Evolutionary conservation across 768 basidiomycete genomes (phyloP).

Genomic region (Galerina marginata): DNA sequence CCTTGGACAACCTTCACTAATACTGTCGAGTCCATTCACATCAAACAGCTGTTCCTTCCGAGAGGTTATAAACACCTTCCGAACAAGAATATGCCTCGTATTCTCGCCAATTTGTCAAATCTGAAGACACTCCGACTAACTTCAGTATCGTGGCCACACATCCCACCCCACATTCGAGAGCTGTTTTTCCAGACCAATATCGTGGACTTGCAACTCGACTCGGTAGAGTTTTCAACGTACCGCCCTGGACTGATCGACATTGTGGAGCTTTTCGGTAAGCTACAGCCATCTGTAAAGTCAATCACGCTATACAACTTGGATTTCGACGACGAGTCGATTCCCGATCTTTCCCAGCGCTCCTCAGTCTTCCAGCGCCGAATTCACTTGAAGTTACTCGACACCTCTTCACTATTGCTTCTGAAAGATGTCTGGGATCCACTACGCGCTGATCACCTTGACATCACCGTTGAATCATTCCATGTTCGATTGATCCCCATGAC

Average conservation of each 20-base stretch:
- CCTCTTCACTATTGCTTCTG: not conserved
- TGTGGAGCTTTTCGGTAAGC: conserved; percentile 4
- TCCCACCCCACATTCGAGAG: conserved; percentile 7
- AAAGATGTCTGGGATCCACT: no score
- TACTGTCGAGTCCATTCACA: not conserved
- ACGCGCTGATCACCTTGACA: no score
- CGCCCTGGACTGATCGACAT: not conserved
- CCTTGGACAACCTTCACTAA: conserved; percentile 7
- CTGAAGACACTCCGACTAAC: conserved; percentile 3
- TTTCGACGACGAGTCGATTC: not conserved
- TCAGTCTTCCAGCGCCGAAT: not conserved
- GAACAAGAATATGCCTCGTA: not conserved
- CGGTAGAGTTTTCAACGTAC: no score
- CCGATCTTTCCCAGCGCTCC: not conserved
- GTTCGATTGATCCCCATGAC: not conserved
- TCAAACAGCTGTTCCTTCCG: not conserved
- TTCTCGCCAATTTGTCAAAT: conserved; percentile 4
- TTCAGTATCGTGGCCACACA: not conserved
- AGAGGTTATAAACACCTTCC: not conserved
- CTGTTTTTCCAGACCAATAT: not conserved
- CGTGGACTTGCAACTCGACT: not conserved
- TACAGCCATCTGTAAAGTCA: conserved; percentile 9
- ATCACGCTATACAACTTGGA: conserved; percentile 4
- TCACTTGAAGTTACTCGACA: conserved; percentile 8
- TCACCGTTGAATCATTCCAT: no score